A percentile compares a stretch with the other conserved stretches of the same genome.
Conservation (phyloP, 2,329 filamentous ascomycete species). For the Colletotrichum brevisporum region DNA sequence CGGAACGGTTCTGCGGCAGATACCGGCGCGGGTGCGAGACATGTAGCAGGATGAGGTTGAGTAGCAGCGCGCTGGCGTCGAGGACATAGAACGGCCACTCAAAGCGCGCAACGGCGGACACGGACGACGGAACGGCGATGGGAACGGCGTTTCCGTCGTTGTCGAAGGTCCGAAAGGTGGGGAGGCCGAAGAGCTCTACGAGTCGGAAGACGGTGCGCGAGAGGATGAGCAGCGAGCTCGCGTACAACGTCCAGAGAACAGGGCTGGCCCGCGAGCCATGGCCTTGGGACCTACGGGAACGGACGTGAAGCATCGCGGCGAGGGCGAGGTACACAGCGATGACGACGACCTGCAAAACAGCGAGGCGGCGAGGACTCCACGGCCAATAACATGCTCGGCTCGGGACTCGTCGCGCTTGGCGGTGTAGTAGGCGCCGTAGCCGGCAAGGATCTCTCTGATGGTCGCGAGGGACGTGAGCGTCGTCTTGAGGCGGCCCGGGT, state of each 20-base stretch:
- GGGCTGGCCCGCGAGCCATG: neutral
- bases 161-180: conserved; percentile 46
- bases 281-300: conserved; percentile 17
- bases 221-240: conserved; percentile 54
- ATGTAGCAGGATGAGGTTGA: conserved; percentile 57
- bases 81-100: conserved; percentile 64
- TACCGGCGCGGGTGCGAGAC: conserved; percentile 54
- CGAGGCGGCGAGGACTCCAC: conserved; percentile 48
- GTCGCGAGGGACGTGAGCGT: conserved; percentile 53
- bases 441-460: conserved; percentile 54
- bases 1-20: conserved; percentile 52
- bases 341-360: conserved; percentile 55
- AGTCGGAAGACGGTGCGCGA: conserved; percentile 59
- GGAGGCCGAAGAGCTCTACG: conserved; percentile 56
- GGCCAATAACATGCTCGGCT: conserved; percentile 41
- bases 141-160: conserved; percentile 32
- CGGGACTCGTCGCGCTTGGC: conserved; percentile 45
- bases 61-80: conserved; percentile 57
- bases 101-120: conserved; percentile 55
- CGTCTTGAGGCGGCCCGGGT: conserved; percentile 52
- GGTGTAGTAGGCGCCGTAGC: conserved; percentile 48
- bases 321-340: conserved; percentile 50
- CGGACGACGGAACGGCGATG: conserved; percentile 40
- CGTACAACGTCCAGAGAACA: conserved; percentile 53
- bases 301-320: conserved; percentile 53